A percentile compares a stretch with the other conserved stretches of the same genome.
phyloP scores from a whole-genome alignment of 345 rosid species.

The Rhodamnia argentea region DNA sequence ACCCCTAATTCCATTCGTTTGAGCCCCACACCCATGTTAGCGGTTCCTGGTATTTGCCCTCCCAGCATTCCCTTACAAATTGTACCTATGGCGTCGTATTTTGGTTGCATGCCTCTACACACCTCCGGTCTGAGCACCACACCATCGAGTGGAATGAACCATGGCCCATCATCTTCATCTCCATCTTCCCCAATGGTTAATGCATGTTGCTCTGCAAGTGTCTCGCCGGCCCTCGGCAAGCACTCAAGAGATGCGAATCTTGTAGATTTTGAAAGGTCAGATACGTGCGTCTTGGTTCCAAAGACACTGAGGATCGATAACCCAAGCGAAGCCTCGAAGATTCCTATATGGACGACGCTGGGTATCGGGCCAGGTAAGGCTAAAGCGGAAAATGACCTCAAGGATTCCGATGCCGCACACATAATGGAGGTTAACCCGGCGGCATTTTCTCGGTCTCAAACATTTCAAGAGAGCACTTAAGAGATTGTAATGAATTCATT shows the following conservation, averaged over 20 bases:
- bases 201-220: conserved; percentile 30
- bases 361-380: not conserved
- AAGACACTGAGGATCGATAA: conserved; percentile 42
- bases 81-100: conserved; percentile 37
- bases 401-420: conserved; percentile 12
- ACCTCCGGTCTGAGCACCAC: conserved; percentile 23
- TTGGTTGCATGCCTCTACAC: conserved; percentile 42
- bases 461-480: conserved; percentile 53
- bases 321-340: conserved; percentile 31
- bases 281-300: conserved; percentile 33
- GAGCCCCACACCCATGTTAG: conserved; percentile 38
- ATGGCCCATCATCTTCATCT: conserved; percentile 15
- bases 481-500: not conserved
- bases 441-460: conserved; percentile 47
- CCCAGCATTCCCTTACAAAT: conserved; percentile 44
- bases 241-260: conserved; percentile 44
- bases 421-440: conserved; percentile 60
- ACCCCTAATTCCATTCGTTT: conserved; percentile 25
- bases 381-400: conserved; percentile 9
- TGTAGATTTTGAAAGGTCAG: conserved; percentile 27
- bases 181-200: conserved; percentile 36
- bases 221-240: conserved; percentile 53
- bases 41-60: conserved; percentile 31
- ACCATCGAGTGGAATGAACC: conserved; percentile 17
- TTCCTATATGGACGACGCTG: conserved; percentile 31